Base-by-base conservation (phyloP, 805 yeast species). In the Teunomyces cretensis region DNA sequence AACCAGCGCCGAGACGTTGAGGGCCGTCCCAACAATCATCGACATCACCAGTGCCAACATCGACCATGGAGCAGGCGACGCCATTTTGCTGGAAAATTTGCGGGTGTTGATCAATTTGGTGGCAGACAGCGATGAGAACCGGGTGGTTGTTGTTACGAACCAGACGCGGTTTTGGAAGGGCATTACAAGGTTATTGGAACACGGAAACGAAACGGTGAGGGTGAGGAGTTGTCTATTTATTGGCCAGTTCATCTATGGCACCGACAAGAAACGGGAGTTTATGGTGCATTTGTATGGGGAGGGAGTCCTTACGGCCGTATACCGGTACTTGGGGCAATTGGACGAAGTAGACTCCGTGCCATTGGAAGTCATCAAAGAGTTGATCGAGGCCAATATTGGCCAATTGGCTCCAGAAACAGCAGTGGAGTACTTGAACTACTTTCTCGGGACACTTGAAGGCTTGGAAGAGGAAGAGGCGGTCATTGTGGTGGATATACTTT, bases 101-200 rank as follows among this genome's bases (percentile, higher is more conserved):
- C 47, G 75, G 38, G 61, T 2, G 48, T 68, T 15, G 22, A 56
- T 72, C 45, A 72, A 72, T 39, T 54, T 60, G 39, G 47, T 62
- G 24, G 76, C 76, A 2, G 67, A 65, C 48, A 67, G 59, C 46
- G 69, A 52, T 27, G 51, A 46, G 9, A 61, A 60, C 46, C 28
- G 64, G 11, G 30, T 28, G 3, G 43, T 22, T 17, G 33, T 51
- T 17, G 27, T 19, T 15, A n/a, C 22, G 11, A 33, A 11, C 11
- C 41, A 37, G 13, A 14, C 30, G 22, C 38, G 42, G 12, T 53
- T 65, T 37, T 64, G 70, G 70, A 27, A 33, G 8, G 26, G 19
- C 9, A 13, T 46, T 5, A 13, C 13, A 11, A 36, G 9, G 17
- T 28, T 46, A 33, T 33, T 46, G 17, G 15, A 39, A 9, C 19